Conservation (phyloP, 306 rosid genomes). For the Begonia fuchsioides region DNA sequence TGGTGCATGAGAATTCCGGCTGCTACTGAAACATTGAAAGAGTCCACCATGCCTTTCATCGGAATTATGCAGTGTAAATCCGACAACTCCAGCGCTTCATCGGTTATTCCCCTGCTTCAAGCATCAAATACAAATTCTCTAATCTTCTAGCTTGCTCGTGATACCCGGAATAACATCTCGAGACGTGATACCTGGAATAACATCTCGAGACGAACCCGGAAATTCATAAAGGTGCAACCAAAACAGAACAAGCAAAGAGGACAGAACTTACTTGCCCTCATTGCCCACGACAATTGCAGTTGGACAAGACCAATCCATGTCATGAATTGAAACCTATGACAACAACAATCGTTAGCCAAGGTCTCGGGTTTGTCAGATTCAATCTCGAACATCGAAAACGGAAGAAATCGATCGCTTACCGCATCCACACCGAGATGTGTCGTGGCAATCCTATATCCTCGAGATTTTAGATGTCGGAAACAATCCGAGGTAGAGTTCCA, state of each 20-base stretch:
- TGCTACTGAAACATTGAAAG: slow-evolving; percentile 92
- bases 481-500: slow-evolving; percentile 72
- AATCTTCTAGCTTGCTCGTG: no score
- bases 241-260: background rate
- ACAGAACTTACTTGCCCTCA: slow-evolving; percentile 52
- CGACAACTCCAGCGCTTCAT: slow-evolving; percentile 75
- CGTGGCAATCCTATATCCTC: slow-evolving; percentile 82
- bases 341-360: slow-evolving; percentile 14
- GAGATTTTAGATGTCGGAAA: slow-evolving; percentile 50
- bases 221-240: no score
- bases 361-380: background rate
- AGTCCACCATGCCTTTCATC: slow-evolving; percentile 93
- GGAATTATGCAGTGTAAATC: slow-evolving; percentile 81
- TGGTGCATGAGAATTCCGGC: slow-evolving; percentile 96
- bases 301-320: slow-evolving; percentile 83
- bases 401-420: slow-evolving; percentile 26
- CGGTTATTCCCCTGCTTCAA: slow-evolving; percentile 70
- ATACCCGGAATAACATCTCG: no score
- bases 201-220: no score
- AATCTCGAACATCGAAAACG: background rate
- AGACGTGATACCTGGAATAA: no score
- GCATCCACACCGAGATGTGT: slow-evolving; percentile 74
- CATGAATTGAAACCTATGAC: slow-evolving; percentile 57
- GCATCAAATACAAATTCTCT: no score
- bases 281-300: slow-evolving; percentile 85